Evolutionary conservation across 306 rosid genomes (phyloP), one percentile per base, ranked within the genome.

Genomic region (Cicer chorassanicum): DNA sequence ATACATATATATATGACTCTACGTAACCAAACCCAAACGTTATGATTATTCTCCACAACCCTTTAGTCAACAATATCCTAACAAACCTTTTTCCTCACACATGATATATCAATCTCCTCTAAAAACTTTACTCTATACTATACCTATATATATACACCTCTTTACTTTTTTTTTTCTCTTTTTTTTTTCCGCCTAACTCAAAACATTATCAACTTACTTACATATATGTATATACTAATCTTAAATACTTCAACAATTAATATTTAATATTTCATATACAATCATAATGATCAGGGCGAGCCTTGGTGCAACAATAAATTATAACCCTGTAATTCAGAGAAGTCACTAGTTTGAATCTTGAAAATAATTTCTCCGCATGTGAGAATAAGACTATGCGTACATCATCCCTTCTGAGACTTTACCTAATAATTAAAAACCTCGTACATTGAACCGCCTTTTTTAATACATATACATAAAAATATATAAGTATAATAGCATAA

Each of bases 51-150:
- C 90, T 73, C 24, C 83, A 64, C 61, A 50, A 87, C 72, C 82
- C 78, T 74, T 76, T 77, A 85, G 92, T 92, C 91, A 92, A 92
- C 97, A 88, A 86, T 81, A 85, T 84, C 89, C 88, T 83, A 81
- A 92, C 93, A 82, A 72, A 81, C 82, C 82, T 60, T 78, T 76
- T 74, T 59, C 41, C 60, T 63, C 83, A 60, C 86, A 82, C 82
- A 79, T 85, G 53, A 67, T 29, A 29, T 29, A 29, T 60, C 65
- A 77, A 68, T 66, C 70, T 39, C 67, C 45, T 55, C 66, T 62
- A n/a, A 1, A 68, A 50, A 61, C 53, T 69, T 39, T 41, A 83
- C 73, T 68, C 75, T 78, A 62, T 12, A 8, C 1, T 62, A 59
- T 57, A 63, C 61, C 36, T 39, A 63, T n/a, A 7, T 63, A 15